These are phyloP conservation scores for Fusarium sp. DNA, from an alignment of 2,329 filamentous ascomycete species.

Conservation along the genomic window DNA sequence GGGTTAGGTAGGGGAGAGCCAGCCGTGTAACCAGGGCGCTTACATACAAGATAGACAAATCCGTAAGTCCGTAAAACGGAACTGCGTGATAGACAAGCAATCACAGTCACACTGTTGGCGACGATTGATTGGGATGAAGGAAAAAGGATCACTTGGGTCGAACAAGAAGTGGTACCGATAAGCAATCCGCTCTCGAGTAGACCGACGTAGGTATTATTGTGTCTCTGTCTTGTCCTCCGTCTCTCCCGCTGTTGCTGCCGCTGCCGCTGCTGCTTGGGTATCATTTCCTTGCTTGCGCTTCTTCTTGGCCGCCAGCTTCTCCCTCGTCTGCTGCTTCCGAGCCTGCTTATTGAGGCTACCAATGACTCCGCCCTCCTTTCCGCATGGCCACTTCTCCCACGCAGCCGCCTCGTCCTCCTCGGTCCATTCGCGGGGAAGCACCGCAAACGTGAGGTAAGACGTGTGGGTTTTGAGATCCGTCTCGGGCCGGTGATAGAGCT, in stretches of 20 bases:
- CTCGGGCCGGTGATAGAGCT: slow-evolving; percentile 81
- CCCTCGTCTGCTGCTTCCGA: slow-evolving; percentile 64
- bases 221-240: slow-evolving; percentile 26
- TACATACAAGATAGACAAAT: not conserved
- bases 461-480: slow-evolving; percentile 94
- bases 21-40: not conserved
- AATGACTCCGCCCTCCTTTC: slow-evolving; percentile 60
- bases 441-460: slow-evolving; percentile 93
- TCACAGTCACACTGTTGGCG: slow-evolving; percentile 9
- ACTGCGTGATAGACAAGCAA: slow-evolving; percentile 9
- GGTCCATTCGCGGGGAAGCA: slow-evolving; percentile 86
- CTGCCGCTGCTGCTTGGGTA: slow-evolving; percentile 27
- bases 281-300: slow-evolving; percentile 47
- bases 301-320: slow-evolving; percentile 58
- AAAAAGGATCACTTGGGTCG: not conserved
- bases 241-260: slow-evolving; percentile 10
- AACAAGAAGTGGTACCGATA: slow-evolving; percentile 6
- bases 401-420: slow-evolving; percentile 79
- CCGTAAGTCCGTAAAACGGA: not conserved
- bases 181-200: slow-evolving; percentile 8
- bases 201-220: slow-evolving; percentile 22
- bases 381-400: slow-evolving; percentile 68
- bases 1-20: not conserved
- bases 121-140: slow-evolving; percentile 6
- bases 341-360: slow-evolving; percentile 62